These are phyloP conservation scores for Cryptococcus wingfieldii DNA, from an alignment of 1,284 basidiomycete genomes.

Conservation along the genomic window DNA sequence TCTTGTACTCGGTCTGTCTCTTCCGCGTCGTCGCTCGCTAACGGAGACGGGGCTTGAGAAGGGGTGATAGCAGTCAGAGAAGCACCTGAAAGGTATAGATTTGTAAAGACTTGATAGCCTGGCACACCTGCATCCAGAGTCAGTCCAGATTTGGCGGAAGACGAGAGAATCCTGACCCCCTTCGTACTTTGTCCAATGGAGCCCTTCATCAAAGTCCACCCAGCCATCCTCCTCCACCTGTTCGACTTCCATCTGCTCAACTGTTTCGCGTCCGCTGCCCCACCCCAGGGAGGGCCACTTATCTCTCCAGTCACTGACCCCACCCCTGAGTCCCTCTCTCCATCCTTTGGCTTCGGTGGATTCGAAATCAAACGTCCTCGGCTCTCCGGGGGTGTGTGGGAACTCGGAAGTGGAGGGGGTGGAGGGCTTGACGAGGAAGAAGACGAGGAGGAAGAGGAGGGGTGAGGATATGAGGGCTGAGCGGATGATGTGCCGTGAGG, in stretches of 20 bases:
- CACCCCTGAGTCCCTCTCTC: background rate
- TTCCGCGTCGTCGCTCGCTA: background rate
- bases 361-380: background rate
- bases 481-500: background rate
- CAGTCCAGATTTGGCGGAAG: background rate
- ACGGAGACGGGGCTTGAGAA: background rate
- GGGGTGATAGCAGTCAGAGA: constrained; percentile 17
- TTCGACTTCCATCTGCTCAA: background rate
- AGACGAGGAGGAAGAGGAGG: background rate
- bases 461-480: background rate
- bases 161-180: constrained; percentile 22
- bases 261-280: background rate
- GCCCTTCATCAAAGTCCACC: constrained; percentile 21
- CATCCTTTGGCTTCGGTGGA: background rate
- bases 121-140: constrained; percentile 17
- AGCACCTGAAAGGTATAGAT: constrained; percentile 31
- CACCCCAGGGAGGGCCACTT: constrained; percentile 1
- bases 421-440: background rate
- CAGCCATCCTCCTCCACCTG: constrained; percentile 12
- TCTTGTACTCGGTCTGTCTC: constrained; percentile 12
- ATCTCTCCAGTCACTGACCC: background rate
- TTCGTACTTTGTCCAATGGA: constrained; percentile 26
- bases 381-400: background rate
- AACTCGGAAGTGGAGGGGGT: background rate
- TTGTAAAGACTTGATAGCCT: constrained; percentile 37